Evolutionary conservation across 345 rosid species (phyloP), one percentile per base, ranked within the genome.

Genomic region (Salix brachista): DNA sequence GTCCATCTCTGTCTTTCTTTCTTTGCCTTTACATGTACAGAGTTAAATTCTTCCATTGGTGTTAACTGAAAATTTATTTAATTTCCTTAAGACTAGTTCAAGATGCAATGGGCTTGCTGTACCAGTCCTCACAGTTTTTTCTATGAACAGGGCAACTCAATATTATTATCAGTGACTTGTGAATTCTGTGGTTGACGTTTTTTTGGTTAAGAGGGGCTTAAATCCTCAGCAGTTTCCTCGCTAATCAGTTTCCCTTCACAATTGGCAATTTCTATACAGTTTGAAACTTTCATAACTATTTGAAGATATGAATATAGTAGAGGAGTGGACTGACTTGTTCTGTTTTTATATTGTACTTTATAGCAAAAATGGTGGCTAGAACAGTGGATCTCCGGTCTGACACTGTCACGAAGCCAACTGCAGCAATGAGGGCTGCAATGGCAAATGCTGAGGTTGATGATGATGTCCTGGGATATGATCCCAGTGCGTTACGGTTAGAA

Each of bases 361-460:
- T 81, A 61, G 85, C 68, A 67, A 87, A 77, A 75, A 89, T 85
- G 94, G 93, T 93, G 81, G 87, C 83, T 37, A 86, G 82, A 87
- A 87, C 83, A 0, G 97, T 96, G 44, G 98, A 96, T 89, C 96
- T 96, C 70, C 90, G 98, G 21, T 93, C 98, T 8, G 98, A 96
- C 79, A 96, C 97, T 0, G 98, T 96, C 75, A 96, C 95, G 17
- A 88, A 86, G 82, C 98, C 99, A 18, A 92, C 97, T 0, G 97
- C 91, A 69, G 82, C 90, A 70, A 96, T 96, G 99, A 89, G 99
- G 77, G 87, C 84, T 71, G 97, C 95, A 0, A 96, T 96, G 98
- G 92, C 90, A 32, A 85, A 70, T 39, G 99, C 99, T 6, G 97
- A 93, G 79, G 97, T 96, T 46, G 98, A 90, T 84, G 99, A 96